Evolutionary conservation across 2,329 filamentous ascomycete species (phyloP).

Genomic region (Nigrograna mackinnonii): DNA sequence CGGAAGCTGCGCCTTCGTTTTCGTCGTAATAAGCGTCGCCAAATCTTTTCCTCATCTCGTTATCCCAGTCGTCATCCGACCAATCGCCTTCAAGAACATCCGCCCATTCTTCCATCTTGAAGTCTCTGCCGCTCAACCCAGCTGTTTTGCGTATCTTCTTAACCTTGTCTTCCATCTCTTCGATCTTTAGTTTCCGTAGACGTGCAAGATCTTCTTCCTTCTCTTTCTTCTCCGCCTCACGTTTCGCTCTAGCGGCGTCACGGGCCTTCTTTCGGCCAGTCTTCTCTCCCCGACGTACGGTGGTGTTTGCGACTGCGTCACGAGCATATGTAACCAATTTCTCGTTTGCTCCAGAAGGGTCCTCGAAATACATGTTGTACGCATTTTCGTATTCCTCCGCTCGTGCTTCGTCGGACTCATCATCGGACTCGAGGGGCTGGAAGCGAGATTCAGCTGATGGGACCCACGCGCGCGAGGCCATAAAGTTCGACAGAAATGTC

Average conservation of each 20-base stretch:
- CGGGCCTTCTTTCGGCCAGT: constrained; percentile 77
- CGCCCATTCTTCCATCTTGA: constrained; percentile 80
- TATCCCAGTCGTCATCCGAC: constrained; percentile 88
- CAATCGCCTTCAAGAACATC: constrained; percentile 84
- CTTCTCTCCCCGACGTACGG: constrained; percentile 82
- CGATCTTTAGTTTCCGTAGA: constrained; percentile 83
- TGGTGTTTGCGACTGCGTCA: constrained; percentile 79
- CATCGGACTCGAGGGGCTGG: constrained; percentile 89
- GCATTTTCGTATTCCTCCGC: constrained; percentile 90
- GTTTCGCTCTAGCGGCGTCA: constrained; percentile 75
- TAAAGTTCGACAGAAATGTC: constrained; percentile 90
- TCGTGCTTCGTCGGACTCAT: constrained; percentile 72
- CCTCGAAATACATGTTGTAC: constrained; percentile 95
- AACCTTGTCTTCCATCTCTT: constrained; percentile 86
- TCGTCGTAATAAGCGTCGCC: constrained; percentile 84
- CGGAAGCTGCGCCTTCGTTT: constrained; percentile 51
- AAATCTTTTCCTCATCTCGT: constrained; percentile 86
- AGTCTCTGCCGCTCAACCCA: constrained; percentile 69
- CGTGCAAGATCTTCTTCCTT: constrained; percentile 81
- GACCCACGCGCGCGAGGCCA: constrained; percentile 90
- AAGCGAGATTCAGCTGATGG: constrained; percentile 68
- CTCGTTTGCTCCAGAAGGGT: constrained; percentile 86
- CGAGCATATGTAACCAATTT: constrained; percentile 85
- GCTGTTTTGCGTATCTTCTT: constrained; percentile 87
- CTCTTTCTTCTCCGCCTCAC: constrained; percentile 77